Conservation (phyloP, 805 yeast genomes). For the Barnettozyma wickerhamii region DNA sequence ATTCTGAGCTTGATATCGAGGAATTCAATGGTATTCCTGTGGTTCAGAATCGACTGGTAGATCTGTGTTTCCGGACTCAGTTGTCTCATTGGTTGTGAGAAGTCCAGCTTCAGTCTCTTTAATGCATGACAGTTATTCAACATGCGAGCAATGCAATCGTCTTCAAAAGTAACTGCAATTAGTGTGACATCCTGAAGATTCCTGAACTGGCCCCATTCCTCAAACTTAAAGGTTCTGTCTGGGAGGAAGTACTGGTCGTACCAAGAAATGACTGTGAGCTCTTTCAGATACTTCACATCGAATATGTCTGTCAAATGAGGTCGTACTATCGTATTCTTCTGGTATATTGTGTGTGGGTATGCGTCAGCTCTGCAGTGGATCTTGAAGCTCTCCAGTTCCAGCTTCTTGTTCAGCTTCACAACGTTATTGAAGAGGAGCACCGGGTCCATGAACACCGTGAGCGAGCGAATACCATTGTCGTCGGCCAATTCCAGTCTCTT, state of each 20-base stretch:
- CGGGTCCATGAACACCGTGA: conserved; percentile 37
- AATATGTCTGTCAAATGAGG: conserved; percentile 32
- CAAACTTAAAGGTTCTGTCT: conserved; percentile 29
- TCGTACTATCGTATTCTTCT: conserved; percentile 13
- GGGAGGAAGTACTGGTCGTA: conserved; percentile 31
- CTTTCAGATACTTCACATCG: conserved; percentile 30
- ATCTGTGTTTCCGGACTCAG: conserved; percentile 31
- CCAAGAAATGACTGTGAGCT: conserved; percentile 40
- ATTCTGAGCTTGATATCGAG: conserved; percentile 32
- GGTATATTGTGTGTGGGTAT: conserved; percentile 29
- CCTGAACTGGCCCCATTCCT: conserved; percentile 33
- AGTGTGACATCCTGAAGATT: conserved; percentile 36
- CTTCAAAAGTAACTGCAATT: conserved; percentile 32
- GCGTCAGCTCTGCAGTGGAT: conserved; percentile 39
- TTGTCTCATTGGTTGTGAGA: conserved; percentile 30
- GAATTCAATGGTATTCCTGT: conserved; percentile 32
- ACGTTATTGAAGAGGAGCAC: conserved; percentile 32
- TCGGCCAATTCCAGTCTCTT: conserved; percentile 18
- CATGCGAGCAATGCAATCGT: conserved; percentile 28
- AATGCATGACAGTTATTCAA: conserved; percentile 28
- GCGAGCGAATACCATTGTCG: conserved; percentile 21
- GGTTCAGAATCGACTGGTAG: conserved; percentile 30
- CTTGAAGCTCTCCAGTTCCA: conserved; percentile 34
- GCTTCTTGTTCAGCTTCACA: conserved; percentile 18
- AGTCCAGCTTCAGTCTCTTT: conserved; percentile 37